phyloP scores from a whole-genome alignment of 805 yeast species.

The Barnettozyma populi region DNA sequence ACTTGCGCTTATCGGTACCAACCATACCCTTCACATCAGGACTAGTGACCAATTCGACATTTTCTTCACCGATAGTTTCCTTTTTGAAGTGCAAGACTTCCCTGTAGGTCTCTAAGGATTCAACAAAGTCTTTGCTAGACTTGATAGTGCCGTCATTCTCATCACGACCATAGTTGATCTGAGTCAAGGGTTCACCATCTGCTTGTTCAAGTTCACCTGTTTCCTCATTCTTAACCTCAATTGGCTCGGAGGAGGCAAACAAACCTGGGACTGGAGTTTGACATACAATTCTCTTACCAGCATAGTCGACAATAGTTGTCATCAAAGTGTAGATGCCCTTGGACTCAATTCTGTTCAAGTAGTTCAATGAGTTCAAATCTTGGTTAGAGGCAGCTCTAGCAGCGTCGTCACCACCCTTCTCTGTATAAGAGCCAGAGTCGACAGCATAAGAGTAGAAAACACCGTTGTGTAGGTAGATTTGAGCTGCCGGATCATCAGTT shows the following conservation, averaged over 20 bases:
- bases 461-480: conserved; percentile 72
- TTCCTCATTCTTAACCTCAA: conserved; percentile 34
- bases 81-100: conserved; percentile 74
- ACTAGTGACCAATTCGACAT: conserved; percentile 54
- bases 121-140: conserved; percentile 47
- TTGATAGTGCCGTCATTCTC: conserved; percentile 51
- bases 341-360: conserved; percentile 60
- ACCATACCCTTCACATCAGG: conserved; percentile 78
- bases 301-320: conserved; percentile 83
- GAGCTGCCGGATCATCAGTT: conserved; percentile 54
- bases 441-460: conserved; percentile 81
- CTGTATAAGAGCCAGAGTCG: conserved; percentile 59
- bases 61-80: conserved; percentile 45
- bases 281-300: conserved; percentile 83
- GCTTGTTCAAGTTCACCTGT: conserved; percentile 33
- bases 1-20: conserved; percentile 82
- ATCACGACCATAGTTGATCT: conserved; percentile 59
- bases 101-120: conserved; percentile 54
- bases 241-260: conserved; percentile 35
- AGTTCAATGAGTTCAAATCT: conserved; percentile 69
- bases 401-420: conserved; percentile 78
- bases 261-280: conserved; percentile 95
- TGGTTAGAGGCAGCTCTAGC: conserved; percentile 75
- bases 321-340: conserved; percentile 63
- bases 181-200: conserved; percentile 25